Conservation (phyloP, 345 rosid species). For the Dipteronia sinensis region DNA sequence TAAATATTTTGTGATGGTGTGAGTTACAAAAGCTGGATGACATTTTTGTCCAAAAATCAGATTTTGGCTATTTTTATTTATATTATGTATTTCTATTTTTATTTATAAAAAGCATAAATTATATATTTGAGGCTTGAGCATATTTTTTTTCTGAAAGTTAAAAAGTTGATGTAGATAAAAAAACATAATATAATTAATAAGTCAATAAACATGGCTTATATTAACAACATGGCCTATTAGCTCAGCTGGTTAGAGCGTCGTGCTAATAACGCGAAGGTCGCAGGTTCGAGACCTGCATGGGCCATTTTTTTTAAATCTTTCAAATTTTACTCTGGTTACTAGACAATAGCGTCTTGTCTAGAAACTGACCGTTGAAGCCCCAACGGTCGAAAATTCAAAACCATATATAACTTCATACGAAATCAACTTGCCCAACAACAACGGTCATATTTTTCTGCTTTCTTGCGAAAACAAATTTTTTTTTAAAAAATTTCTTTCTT, state of each 20-base stretch:
- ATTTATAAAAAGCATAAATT: too few species aligned
- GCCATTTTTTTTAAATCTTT: constrained; percentile 37
- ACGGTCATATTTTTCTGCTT: neutral
- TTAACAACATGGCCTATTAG: constrained; percentile 46
- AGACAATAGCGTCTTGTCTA: neutral
- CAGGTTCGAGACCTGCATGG: constrained; percentile 80
- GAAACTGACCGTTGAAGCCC: constrained; percentile 11
- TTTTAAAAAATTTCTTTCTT: neutral
- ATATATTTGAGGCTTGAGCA: too few species aligned
- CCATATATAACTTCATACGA: neutral
- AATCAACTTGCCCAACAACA: neutral
- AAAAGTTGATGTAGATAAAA: neutral
- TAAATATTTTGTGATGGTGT: too few species aligned
- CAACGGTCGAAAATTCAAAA: constrained; percentile 19
- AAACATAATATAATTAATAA: too few species aligned
- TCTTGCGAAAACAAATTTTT: too few species aligned
- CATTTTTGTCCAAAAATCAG: too few species aligned
- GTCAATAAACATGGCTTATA: too few species aligned
- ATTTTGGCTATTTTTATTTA: too few species aligned
- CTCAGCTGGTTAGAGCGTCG: constrained; percentile 96
- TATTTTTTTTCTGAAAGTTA: too few species aligned
- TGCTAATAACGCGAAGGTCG: constrained; percentile 98
- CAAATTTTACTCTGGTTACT: neutral
- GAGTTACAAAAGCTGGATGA: too few species aligned
- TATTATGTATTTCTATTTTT: too few species aligned